Base-by-base conservation (phyloP, 176 grass and related monocot species). In the Aechmea fasciata region DNA sequence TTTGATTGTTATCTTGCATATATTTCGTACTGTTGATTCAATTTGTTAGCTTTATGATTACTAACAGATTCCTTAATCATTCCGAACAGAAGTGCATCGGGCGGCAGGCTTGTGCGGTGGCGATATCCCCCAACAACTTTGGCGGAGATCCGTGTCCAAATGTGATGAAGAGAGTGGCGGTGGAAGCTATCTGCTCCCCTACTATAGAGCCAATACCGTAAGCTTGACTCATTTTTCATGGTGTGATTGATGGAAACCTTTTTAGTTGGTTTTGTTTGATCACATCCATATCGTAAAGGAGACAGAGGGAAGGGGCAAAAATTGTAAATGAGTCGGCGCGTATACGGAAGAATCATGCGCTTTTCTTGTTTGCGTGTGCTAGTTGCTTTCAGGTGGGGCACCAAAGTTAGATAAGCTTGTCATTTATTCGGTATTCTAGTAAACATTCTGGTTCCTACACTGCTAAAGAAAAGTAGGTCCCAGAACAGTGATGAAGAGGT, bases 31-130 rank as follows among this genome's bases (percentile, higher is more conserved):
- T 41, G 13, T 73, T 75, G 13, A 49, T 77, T 69, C 13, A 74
- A 72, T 13, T 50, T 11, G 41, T 59, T 10, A 61, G 50, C 11
- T 20, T 69, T 19, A 71, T 52, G 17, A 33, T 11, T 11, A 49
- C 52, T 72, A 4, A 49, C 78, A 49, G 22, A 52, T 13, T 26
- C 66, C 71, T 48, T 1, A 10, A 47, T 63, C 24, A 24, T 48
- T 73, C 69, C 81, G 50, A 63, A 77, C 80, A 99, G 95, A 99
- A 75, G 62, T 99, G 95, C 77, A 83, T 99, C 1, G 95, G 95
- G n/a, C 75, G 84, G 19, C 74, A 88, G 82, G 85, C 77, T 55
- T 99, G 95, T 15, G 73, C 74, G 0, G 80, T 99, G 9, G 23
- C 80, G 18, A 93, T 99, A 68, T 93, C 95, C 47, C 80, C 82